These are phyloP conservation scores for Striga hermonthica DNA, from an alignment of 305 asterid species.

Conservation along the genomic window DNA sequence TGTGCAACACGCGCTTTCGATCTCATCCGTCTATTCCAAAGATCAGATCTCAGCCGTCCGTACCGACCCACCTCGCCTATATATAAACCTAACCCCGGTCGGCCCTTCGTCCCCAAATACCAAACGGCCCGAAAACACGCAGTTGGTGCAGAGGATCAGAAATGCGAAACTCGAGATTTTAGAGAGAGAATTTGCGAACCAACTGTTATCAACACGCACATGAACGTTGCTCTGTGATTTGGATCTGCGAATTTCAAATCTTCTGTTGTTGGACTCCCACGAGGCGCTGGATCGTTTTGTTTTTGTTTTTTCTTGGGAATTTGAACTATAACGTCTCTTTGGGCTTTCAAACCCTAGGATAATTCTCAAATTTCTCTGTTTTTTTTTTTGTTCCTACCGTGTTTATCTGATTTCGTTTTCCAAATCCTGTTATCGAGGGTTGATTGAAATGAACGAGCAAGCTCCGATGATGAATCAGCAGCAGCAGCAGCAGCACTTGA, in stretches of 20 bases:
- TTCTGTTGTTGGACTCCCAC: not conserved
- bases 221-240: not conserved
- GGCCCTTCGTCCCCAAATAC: not conserved
- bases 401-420: not conserved
- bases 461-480: conserved; percentile 49
- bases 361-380: not conserved
- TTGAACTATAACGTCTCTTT: conserved; percentile 13
- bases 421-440: not conserved
- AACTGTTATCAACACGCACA: not conserved
- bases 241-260: conserved; percentile 13
- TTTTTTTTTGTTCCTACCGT: not conserved
- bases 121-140: not conserved
- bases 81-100: conserved; percentile 15
- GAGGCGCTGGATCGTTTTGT: conserved; percentile 7
- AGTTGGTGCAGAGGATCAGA: not conserved
- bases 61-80: not conserved
- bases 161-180: conserved; percentile 2
- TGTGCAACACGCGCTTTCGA: conserved; percentile 24
- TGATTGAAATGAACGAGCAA: conserved; percentile 50
- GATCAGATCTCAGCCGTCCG: conserved; percentile 29
- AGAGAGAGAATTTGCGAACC: conserved; percentile 2
- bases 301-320: conserved; percentile 6
- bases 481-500: conserved; percentile 43
- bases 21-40: conserved; percentile 33
- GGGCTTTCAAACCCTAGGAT: conserved; percentile 6